phyloP scores from a whole-genome alignment of 495 filamentous ascomycete genomes.

The Alectoria sarmentosa region DNA sequence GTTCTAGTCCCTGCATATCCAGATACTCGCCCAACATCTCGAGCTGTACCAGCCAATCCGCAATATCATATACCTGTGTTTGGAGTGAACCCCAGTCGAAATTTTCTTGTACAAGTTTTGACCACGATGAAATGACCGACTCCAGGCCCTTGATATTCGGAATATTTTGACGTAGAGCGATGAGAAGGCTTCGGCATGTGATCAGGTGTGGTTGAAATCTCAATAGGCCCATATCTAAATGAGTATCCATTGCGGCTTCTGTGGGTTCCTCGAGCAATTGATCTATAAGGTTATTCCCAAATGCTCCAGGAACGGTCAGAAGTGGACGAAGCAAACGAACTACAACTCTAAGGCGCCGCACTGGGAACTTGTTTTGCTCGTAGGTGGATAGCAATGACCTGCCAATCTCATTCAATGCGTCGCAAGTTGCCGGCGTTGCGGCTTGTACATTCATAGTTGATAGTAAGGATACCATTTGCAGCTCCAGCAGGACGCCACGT shows the following conservation, averaged over 20 bases:
- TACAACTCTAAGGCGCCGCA: conserved; percentile 42
- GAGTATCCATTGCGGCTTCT: conserved; percentile 29
- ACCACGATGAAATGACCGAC: conserved; percentile 44
- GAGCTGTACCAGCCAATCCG: conserved; percentile 54
- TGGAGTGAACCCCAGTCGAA: conserved; percentile 44
- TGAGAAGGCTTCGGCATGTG: conserved; percentile 46
- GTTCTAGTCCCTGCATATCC: conserved; percentile 61
- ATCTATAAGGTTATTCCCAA: conserved; percentile 4
- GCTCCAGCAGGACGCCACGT: conserved; percentile 48
- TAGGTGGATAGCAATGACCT: conserved; percentile 40
- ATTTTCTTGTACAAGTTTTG: conserved; percentile 41
- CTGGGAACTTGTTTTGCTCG: conserved; percentile 32
- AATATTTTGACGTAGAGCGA: conserved; percentile 47
- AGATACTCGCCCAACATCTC: conserved; percentile 68
- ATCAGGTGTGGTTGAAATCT: conserved; percentile 50
- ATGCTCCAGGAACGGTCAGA: conserved; percentile 8
- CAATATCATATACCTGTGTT: conserved; percentile 53
- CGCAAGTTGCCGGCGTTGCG: background rate
- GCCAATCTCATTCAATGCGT: conserved; percentile 26
- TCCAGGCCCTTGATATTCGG: conserved; percentile 44
- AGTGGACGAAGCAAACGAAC: conserved; percentile 37
- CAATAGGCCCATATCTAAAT: conserved; percentile 48
- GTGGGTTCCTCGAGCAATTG: conserved; percentile 34
- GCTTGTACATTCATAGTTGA: conserved; percentile 11
- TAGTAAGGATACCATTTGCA: conserved; percentile 41